Evolutionary conservation across 2,329 filamentous ascomycete species (phyloP), one percentile per base, ranked within the genome.

Genomic region (Dactylellina cionopaga): DNA sequence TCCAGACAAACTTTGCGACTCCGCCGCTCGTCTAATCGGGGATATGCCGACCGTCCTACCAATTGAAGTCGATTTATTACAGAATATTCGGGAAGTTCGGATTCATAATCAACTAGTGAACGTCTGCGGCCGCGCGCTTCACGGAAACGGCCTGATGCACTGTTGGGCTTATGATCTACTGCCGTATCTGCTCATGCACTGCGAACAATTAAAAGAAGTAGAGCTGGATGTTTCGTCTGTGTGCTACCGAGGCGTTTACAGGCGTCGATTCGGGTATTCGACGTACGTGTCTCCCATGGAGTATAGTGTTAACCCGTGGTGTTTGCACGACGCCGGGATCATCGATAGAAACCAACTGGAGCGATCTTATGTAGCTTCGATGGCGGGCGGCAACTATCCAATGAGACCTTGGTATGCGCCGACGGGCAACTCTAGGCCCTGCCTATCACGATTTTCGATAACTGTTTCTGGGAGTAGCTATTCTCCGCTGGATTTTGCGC

Each of bases 111-210:
- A 71, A n/a, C 13, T 58, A 6, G 51, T 64, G n/a, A 54, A 51
- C 15, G 15, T 64, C 7, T 58, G 41, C 27, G 58, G 58, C 10
- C 51, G 27, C 19, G 5, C 10, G 24, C 25, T n/a, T 24, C 9
- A 17, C 1, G 37, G 4, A 5, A 5, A 19, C 13, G 39, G 43
- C 15, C 22, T 44, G 7, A n/a, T 11, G 5, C 66, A 71, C 25
- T 31, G 43, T 1, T 71, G 66, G 66, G 59, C 52, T 1, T 64
- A 44, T 19, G 44, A 71, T 19, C 25, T 71, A 2, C 37, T 71
- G 2, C 58, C 66, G 1, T 37, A 31, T 39, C 7, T 71, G 2
- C n/a, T 71, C 1, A 0, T 52, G 3, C 31, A 43, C 17, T 71
- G 66, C 27, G 27, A 29, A n/a, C 27, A 52, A 11, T 10, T 71